Percentiles rank a stretch among this genome's conserved stretches.
Evolutionary conservation across 768 basidiomycete species (phyloP).

Genomic region (Amanita exitialis): DNA sequence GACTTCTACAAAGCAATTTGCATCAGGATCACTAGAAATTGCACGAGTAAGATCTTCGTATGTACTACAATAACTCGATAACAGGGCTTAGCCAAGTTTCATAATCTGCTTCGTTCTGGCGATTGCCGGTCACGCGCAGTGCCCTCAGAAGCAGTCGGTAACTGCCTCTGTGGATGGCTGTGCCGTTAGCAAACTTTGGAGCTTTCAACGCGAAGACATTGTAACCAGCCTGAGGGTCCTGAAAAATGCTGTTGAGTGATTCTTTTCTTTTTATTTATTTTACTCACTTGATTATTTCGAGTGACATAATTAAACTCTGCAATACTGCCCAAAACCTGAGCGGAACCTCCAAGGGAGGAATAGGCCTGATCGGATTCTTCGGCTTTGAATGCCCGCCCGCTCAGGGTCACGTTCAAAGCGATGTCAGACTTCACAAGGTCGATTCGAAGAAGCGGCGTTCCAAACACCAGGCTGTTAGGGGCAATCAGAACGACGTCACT

Average conservation of each 20-base stretch:
- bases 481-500: slow-evolving; percentile 3
- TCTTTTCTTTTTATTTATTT: too few relatives aligned
- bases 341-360: not conserved
- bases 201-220: slow-evolving; percentile 17
- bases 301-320: slow-evolving; percentile 34
- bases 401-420: slow-evolving; percentile 21
- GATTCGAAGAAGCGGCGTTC: slow-evolving; percentile 34
- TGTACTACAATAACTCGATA: slow-evolving; percentile 29
- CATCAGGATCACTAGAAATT: too few relatives aligned
- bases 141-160: slow-evolving; percentile 31
- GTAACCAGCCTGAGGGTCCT: slow-evolving; percentile 30
- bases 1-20: too few relatives aligned
- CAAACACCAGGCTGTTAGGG: slow-evolving; percentile 30
- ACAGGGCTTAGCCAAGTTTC: slow-evolving; percentile 38
- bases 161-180: slow-evolving; percentile 28
- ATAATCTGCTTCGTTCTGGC: slow-evolving; percentile 30
- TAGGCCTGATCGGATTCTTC: not conserved
- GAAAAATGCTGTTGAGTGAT: not conserved
- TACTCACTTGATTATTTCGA: slow-evolving; percentile 36
- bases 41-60: too few relatives aligned
- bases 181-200: slow-evolving; percentile 34
- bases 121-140: slow-evolving; percentile 31
- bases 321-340: slow-evolving; percentile 33
- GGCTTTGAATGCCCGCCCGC: not conserved
- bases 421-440: slow-evolving; percentile 35